A percentile compares a stretch with the other conserved stretches of the same genome.
Conservation (phyloP, 108 stramenopile species). For the Stephanodiscus minutulus region DNA sequence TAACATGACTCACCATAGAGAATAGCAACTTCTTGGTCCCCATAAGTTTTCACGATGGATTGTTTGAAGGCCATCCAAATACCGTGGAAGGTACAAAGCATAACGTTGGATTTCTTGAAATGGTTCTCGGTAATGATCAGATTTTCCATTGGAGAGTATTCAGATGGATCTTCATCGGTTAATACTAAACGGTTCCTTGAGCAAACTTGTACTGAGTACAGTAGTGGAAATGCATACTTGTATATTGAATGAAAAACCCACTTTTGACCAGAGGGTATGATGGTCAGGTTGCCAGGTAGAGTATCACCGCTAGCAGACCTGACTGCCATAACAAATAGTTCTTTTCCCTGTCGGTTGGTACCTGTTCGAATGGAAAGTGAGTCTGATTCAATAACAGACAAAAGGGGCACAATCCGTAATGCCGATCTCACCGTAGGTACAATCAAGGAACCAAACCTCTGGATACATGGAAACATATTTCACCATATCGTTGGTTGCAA, state of each 20-base stretch:
- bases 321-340: not conserved
- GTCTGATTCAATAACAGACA: no score
- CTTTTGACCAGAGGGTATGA: not conserved
- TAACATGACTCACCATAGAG: no score
- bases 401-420: no score
- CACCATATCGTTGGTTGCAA: no score
- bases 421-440: no score
- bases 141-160: not conserved
- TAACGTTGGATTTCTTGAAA: not conserved
- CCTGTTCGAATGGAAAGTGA: not conserved
- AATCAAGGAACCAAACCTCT: no score
- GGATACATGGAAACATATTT: no score
- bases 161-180: not conserved
- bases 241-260: slow-evolving; percentile 9
- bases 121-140: not conserved
- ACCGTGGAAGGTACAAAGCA: not conserved
- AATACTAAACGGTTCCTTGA: slow-evolving; percentile 9
- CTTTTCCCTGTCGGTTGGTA: not conserved
- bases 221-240: not conserved
- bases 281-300: not conserved
- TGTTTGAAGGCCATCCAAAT: not conserved
- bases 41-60: not conserved
- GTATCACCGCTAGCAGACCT: not conserved
- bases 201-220: not conserved
- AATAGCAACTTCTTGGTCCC: not conserved